Percentiles rank a stretch among this genome's conserved stretches.
These are phyloP conservation scores for Penicillium arizonense DNA, from an alignment of 495 filamentous ascomycete species.

Conservation along the genomic window DNA sequence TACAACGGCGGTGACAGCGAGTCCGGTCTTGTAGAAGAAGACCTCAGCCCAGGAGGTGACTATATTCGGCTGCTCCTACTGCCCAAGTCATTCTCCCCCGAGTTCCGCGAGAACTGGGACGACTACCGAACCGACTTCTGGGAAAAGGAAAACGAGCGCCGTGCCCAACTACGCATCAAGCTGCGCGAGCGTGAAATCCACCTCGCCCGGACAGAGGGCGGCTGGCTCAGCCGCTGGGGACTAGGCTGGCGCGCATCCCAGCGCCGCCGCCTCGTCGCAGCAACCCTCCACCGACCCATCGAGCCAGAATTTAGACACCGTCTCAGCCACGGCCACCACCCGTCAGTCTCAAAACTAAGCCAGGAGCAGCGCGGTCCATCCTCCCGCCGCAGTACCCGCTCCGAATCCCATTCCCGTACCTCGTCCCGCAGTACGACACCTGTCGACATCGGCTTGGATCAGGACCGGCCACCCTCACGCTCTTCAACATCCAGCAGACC, in stretches of 20 bases:
- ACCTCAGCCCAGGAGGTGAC: constrained; percentile 84
- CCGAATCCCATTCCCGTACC: constrained; percentile 45
- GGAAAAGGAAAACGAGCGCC: constrained; percentile 93
- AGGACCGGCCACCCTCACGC: constrained; percentile 41
- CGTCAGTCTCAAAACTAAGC: constrained; percentile 30
- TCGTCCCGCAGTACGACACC: constrained; percentile 52
- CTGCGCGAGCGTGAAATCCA: constrained; percentile 63
- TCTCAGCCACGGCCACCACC: constrained; percentile 32
- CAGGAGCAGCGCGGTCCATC: constrained; percentile 35
- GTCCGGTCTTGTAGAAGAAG: constrained; percentile 61
- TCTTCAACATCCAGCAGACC: constrained; percentile 34
- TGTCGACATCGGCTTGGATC: constrained; percentile 20
- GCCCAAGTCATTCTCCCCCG: constrained; percentile 91
- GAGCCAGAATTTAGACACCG: constrained; percentile 21
- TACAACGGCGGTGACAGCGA: constrained; percentile 55
- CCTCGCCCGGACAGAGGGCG: constrained; percentile 63
- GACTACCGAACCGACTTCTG: constrained; percentile 90
- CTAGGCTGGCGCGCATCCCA: constrained; percentile 63
- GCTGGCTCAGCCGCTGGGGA: constrained; percentile 75
- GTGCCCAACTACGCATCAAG: constrained; percentile 66
- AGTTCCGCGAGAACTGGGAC: constrained; percentile 98
- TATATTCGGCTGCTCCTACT: constrained; percentile 86
- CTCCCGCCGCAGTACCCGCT: constrained; percentile 36
- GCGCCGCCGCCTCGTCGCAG: constrained; percentile 34
- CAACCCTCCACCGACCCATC: constrained; percentile 24